phyloP scores from a whole-genome alignment of 345 rosid genomes.

The Raphanus sativus region DNA sequence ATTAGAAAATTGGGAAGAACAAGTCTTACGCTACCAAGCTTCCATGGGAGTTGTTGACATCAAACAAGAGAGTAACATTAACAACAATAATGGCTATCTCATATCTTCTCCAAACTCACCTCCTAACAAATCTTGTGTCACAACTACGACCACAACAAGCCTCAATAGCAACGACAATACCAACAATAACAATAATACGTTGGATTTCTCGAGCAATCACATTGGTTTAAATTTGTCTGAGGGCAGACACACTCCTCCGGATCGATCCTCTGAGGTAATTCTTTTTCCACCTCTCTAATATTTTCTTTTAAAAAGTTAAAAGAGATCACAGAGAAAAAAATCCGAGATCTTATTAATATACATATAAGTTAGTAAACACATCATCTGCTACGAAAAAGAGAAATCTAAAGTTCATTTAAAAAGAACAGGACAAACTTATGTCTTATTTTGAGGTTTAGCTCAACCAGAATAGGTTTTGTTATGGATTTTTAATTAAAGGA shows the following conservation, averaged over 20 bases:
- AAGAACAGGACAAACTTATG: slow-evolving; percentile 8
- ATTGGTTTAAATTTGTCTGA: slow-evolving; percentile 43
- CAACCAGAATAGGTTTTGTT: slow-evolving; percentile 9
- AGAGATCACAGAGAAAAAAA: background rate
- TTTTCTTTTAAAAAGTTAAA: background rate
- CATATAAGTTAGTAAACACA: slow-evolving; percentile 7
- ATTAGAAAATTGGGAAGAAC: slow-evolving; percentile 68
- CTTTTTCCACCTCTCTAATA: background rate
- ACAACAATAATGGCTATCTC: slow-evolving; percentile 42
- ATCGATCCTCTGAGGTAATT: slow-evolving; percentile 74
- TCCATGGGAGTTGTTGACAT: slow-evolving; percentile 42
- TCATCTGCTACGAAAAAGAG: slow-evolving; percentile 1
- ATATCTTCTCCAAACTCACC: slow-evolving; percentile 55
- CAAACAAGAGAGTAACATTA: slow-evolving; percentile 63
- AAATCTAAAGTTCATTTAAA: slow-evolving; percentile 6
- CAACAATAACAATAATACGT: slow-evolving; percentile 48
- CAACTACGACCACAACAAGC: slow-evolving; percentile 48
- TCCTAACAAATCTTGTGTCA: slow-evolving; percentile 59
- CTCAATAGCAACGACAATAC: slow-evolving; percentile 36
- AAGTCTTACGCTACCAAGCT: slow-evolving; percentile 50
- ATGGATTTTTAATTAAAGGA: background rate
- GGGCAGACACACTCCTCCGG: slow-evolving; percentile 63
- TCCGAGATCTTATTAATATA: background rate
- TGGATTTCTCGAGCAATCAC: slow-evolving; percentile 61
- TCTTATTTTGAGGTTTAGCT: slow-evolving; percentile 23